A percentile compares a stretch with the other conserved stretches of the same genome.
phyloP scores from a whole-genome alignment of 305 asterid species.

The Fraxinus nigra region DNA sequence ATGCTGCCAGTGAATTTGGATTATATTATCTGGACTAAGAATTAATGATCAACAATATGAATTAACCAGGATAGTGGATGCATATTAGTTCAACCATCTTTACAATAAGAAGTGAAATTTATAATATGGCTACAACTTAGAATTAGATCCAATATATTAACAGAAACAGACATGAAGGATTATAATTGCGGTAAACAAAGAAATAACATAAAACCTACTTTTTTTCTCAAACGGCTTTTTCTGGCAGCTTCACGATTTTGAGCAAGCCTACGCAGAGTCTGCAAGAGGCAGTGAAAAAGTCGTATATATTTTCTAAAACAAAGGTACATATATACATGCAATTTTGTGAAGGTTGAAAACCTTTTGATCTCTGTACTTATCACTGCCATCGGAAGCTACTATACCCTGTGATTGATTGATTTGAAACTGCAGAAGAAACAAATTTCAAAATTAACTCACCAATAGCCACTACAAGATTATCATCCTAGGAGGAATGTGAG shows the following conservation, averaged over 20 bases:
- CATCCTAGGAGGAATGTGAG: neutral
- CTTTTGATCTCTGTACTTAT: slow-evolving; percentile 94
- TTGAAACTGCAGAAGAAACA: slow-evolving; percentile 52
- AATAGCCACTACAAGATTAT: slow-evolving; percentile 5
- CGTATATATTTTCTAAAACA: neutral
- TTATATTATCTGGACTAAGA: neutral
- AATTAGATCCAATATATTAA: neutral
- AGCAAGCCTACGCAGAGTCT: slow-evolving; percentile 98
- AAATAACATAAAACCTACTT: slow-evolving; percentile 35
- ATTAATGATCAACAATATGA: neutral
- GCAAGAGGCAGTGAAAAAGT: slow-evolving; percentile 29
- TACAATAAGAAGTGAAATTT: neutral
- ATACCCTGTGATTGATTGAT: slow-evolving; percentile 47
- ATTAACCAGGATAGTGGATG: neutral
- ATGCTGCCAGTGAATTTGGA: neutral
- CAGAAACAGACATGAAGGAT: slow-evolving; percentile 3
- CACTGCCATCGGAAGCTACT: slow-evolving; percentile 89
- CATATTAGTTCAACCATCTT: neutral
- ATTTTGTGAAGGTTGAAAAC: slow-evolving; percentile 31
- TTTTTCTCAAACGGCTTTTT: slow-evolving; percentile 93
- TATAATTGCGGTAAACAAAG: slow-evolving; percentile 3
- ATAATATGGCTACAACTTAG: neutral
- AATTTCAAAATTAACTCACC: slow-evolving; percentile 19
- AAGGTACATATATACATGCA: neutral
- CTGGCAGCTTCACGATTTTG: slow-evolving; percentile 99